A percentile compares a stretch with the other conserved stretches of the same genome.
These are phyloP conservation scores for Microbotryomycetes sp. DNA, from an alignment of 1,284 basidiomycete genomes.

Conservation along the genomic window DNA sequence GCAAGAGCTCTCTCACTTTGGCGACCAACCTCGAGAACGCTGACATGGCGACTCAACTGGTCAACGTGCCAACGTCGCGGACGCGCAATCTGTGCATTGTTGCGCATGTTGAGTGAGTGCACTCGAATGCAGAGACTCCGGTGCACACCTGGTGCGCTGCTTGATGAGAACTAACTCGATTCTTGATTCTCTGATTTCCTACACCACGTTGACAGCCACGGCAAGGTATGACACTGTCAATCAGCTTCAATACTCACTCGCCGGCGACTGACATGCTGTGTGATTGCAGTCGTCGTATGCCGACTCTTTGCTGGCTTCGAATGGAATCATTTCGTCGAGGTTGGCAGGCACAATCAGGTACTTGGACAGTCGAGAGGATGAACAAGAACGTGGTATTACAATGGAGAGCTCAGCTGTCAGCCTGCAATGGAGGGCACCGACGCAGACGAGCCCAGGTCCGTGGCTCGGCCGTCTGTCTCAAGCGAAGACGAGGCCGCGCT, in stretches of 20 bases:
- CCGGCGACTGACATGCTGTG: not conserved
- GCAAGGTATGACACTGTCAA: constrained; percentile 9
- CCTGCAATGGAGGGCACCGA: constrained; percentile 25
- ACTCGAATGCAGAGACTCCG: constrained; percentile 44
- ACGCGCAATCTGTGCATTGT: constrained; percentile 34
- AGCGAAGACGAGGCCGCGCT: constrained; percentile 7
- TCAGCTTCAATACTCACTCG: not conserved
- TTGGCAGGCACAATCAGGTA: constrained; percentile 97
- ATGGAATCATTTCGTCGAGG: constrained; percentile 90
- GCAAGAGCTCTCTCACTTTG: too few species aligned
- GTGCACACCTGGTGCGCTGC: constrained; percentile 49
- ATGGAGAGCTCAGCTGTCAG: constrained; percentile 91
- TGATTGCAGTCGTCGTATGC: constrained; percentile 56
- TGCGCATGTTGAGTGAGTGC: constrained; percentile 46
- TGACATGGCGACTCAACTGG: not conserved
- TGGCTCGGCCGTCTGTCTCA: too few species aligned
- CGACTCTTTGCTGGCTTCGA: constrained; percentile 90
- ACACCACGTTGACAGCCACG: constrained; percentile 19
- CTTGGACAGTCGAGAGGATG: constrained; percentile 91
- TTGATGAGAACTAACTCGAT: not conserved
- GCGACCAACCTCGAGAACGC: too few species aligned
- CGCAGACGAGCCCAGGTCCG: constrained; percentile 2
- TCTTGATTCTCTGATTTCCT: not conserved
- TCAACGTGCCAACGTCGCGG: not conserved
- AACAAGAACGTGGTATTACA: constrained; percentile 95